Evolutionary conservation across 352 stramenopile genomes (phyloP), one percentile per base, ranked within the genome.

Genomic region (Thraustochytrium sp.): DNA sequence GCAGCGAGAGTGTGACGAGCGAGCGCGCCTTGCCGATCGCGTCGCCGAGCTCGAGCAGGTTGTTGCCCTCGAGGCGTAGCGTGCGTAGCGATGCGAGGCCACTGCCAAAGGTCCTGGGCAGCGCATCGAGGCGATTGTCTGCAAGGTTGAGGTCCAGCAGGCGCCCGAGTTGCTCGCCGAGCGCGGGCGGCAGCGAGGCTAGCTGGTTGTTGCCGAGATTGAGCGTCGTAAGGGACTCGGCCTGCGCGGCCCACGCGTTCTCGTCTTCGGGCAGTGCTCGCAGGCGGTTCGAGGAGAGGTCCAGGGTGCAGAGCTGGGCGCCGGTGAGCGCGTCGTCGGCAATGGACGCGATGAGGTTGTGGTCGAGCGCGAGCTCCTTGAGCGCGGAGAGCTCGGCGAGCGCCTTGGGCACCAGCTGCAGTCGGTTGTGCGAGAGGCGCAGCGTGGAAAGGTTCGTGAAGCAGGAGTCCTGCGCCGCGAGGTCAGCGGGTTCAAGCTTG

Each of bases 181-280:
- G 42, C 2, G 48, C 44, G 3, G 16, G 21, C 23, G 68, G 68
- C 49, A 44, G 18, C 21, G 31, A 26, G 11, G 23, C 13, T 2
- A 80, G 48, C 31, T 80, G 68, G 42, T 80, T 80, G 68, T 80
- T 80, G 18, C 46, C 23, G 4, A 80, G 34, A 26, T 46, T 55
- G 2, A 80, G 68, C 26, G 4, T 26, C 36, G 2, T 16, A 9
- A 80, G 31, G 9, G 42, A 49, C 3, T 23, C 11, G 21, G 18
- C 34, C 44, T 75, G 26, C 11, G 44, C 18, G 21, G 18, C 18
- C 68, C 68, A 80, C 16, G n/a, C 23, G 16, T 18, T 3, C 9
- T 64, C 48, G n/a, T 46, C 34, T 13, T 46, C 36, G 21, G 68
- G 68, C 23, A 80, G 53, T 8, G 29, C 23, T 11, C 53, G 48